A percentile compares a stretch with the other conserved stretches of the same genome.
Evolutionary conservation across 192 early-diverging fungal species (phyloP).

Genomic region (Radiomyces spectabilis): DNA sequence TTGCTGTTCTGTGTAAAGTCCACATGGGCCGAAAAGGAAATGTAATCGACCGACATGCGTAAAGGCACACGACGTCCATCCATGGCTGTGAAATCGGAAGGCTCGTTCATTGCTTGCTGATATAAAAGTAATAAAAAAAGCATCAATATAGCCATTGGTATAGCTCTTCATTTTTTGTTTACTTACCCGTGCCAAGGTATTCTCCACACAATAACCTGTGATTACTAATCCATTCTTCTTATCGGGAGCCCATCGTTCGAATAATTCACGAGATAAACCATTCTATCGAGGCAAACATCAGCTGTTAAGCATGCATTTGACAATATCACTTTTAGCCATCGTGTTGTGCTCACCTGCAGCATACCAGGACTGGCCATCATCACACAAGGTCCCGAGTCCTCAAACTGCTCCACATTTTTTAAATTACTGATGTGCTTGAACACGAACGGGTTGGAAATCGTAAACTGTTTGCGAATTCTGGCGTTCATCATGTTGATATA

Average conservation of each 20-base stretch:
- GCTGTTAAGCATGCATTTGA: too few relatives aligned
- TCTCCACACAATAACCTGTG: slow-evolving; percentile 97
- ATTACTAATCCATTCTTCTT: slow-evolving; percentile 89
- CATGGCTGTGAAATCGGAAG: slow-evolving; percentile 75
- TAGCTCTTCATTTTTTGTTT: neutral
- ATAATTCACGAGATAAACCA: slow-evolving; percentile 89
- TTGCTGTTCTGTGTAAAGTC: slow-evolving; percentile 93
- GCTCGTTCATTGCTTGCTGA: slow-evolving; percentile 68
- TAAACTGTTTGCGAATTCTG: slow-evolving; percentile 83
- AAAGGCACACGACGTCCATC: slow-evolving; percentile 74
- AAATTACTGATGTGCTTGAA: slow-evolving; percentile 94
- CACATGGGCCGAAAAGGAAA: slow-evolving; percentile 97
- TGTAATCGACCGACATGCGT: slow-evolving; percentile 83
- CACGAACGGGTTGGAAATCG: slow-evolving; percentile 86
- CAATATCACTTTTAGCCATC: too few relatives aligned
- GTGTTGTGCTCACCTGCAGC: slow-evolving; percentile 64
- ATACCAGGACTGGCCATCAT: slow-evolving; percentile 99
- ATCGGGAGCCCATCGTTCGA: slow-evolving; percentile 93
- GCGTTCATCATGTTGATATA: slow-evolving; percentile 99
- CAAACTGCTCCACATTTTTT: slow-evolving; percentile 79
- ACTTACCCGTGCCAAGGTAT: slow-evolving; percentile 79
- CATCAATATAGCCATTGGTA: neutral
- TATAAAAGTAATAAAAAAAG: neutral
- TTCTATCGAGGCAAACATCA: slow-evolving; percentile 44
- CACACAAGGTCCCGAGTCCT: slow-evolving; percentile 94